A percentile compares a stretch with the other conserved stretches of the same genome.
Conservation (phyloP, 129 eudicot genomes). For the Solidago caesia region DNA sequence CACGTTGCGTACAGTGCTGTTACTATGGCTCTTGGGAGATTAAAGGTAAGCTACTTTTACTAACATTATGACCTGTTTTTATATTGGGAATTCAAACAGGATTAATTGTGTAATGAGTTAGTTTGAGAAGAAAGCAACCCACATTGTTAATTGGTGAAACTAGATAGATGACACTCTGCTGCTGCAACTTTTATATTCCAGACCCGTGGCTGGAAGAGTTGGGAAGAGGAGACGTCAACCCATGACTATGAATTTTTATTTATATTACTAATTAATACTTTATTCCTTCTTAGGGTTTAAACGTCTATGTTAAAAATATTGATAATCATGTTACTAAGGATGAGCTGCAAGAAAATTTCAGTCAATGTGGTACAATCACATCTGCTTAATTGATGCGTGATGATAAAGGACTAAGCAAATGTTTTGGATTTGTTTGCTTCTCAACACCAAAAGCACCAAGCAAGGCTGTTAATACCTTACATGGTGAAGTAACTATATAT, state of each 20-base stretch:
- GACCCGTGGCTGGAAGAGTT: constrained; percentile 87
- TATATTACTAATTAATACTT: no score
- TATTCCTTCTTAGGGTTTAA: no score
- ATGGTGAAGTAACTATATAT: no score
- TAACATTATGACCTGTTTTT: constrained; percentile 5
- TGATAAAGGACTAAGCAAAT: no score
- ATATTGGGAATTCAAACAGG: background rate
- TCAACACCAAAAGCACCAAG: no score
- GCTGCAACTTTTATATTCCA: constrained; percentile 26
- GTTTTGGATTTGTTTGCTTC: no score
- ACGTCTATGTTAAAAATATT: no score
- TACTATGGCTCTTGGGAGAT: constrained; percentile 87
- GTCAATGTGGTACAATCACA: no score
- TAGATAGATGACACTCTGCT: background rate
- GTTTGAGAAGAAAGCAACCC: background rate
- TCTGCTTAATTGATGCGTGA: no score
- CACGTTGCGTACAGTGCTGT: constrained; percentile 77
- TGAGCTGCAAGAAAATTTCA: no score
- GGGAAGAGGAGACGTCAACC: constrained; percentile 79
- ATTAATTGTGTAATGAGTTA: background rate
- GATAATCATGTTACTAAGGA: no score
- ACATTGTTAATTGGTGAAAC: constrained; percentile 7
- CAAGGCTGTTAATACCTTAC: no score
- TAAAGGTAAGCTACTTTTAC: constrained; percentile 51
- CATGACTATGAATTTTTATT: constrained; percentile 70